A percentile compares a stretch with the other conserved stretches of the same genome.
phyloP scores from a whole-genome alignment of 192 early-diverging fungal genomes.

The Rhizophagus clarus region DNA sequence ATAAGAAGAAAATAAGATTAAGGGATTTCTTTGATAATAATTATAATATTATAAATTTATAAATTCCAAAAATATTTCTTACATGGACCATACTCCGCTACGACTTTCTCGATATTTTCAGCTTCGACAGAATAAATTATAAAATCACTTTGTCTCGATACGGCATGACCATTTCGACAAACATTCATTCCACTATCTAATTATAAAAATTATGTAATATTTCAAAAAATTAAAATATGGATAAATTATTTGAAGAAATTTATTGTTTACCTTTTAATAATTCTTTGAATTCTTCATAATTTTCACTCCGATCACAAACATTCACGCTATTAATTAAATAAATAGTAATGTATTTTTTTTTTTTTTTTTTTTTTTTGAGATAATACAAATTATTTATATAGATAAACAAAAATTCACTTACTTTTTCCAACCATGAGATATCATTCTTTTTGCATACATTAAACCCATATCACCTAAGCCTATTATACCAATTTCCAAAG shows the following conservation, averaged over 20 bases:
- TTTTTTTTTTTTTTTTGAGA: not conserved
- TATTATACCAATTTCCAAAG: constrained; percentile 84
- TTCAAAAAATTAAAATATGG: not conserved
- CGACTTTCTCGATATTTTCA: constrained; percentile 79
- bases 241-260: constrained; percentile 27
- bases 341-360: too few species aligned
- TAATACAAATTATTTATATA: not conserved
- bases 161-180: constrained; percentile 78
- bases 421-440: constrained; percentile 80
- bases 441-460: constrained; percentile 78
- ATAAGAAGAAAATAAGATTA: not conserved
- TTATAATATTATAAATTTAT: not conserved
- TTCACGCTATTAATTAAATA: constrained; percentile 60
- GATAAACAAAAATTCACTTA: constrained; percentile 27
- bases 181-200: constrained; percentile 60
- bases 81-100: constrained; percentile 82
- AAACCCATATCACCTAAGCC: constrained; percentile 96
- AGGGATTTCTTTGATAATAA: not conserved
- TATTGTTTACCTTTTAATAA: constrained; percentile 56
- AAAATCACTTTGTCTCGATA: constrained; percentile 83
- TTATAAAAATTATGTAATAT: not conserved
- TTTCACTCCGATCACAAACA: constrained; percentile 84
- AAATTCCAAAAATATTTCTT: constrained; percentile 31
- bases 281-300: constrained; percentile 65
- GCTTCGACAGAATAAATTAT: constrained; percentile 97